These are phyloP conservation scores for Inga oerstediana DNA, from an alignment of 306 rosid genomes.

Conservation along the genomic window DNA sequence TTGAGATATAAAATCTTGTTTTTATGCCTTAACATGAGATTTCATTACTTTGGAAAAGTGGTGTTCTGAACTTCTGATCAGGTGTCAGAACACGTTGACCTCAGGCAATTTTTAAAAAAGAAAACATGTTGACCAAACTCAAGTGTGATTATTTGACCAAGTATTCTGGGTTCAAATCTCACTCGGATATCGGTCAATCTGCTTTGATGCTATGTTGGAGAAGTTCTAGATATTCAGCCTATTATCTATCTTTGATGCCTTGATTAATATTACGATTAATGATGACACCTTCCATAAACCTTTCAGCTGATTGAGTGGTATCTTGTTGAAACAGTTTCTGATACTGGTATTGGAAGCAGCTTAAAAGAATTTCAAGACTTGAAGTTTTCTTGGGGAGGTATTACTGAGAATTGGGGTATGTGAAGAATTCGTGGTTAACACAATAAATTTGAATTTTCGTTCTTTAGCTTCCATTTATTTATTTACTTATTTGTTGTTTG, in stretches of 20 bases:
- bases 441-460: background rate
- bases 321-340: conserved; percentile 63
- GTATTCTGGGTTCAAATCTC: conserved; percentile 37
- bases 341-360: conserved; percentile 82
- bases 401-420: conserved; percentile 66
- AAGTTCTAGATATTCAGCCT: background rate
- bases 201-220: conserved; percentile 47
- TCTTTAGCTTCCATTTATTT: background rate
- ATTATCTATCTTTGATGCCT: background rate
- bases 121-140: background rate
- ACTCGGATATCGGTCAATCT: conserved; percentile 37
- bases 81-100: conserved; percentile 21
- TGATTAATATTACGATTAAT: background rate
- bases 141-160: conserved; percentile 23
- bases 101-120: background rate
- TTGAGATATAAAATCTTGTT: background rate
- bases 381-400: conserved; percentile 47
- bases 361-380: conserved; percentile 62
- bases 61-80: conserved; percentile 1
- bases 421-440: conserved; percentile 8
- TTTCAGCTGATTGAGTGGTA: background rate
- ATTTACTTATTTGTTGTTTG: conserved; percentile 16
- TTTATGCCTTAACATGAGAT: background rate
- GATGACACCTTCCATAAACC: background rate
- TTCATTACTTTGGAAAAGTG: background rate